These are phyloP conservation scores for Cryptococcus neoformans DNA, from an alignment of 1,284 basidiomycete genomes.

Conservation along the genomic window DNA sequence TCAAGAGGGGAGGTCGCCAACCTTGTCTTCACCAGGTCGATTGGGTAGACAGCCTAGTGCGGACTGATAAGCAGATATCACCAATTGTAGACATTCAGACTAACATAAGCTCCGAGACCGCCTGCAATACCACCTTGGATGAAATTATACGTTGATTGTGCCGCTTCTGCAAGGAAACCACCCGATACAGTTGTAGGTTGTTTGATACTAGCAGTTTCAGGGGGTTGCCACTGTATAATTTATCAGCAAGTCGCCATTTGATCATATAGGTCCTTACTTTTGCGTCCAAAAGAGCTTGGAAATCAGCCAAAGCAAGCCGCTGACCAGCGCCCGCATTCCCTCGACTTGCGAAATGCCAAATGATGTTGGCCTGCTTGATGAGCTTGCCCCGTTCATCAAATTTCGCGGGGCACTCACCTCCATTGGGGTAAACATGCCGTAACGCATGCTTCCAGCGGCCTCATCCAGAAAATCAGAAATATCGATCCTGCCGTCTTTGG, in stretches of 20 bases:
- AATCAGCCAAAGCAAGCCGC: conserved; percentile 77
- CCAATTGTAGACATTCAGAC: background rate
- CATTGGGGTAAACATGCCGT: conserved; percentile 91
- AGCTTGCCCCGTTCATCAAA: background rate
- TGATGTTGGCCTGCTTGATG: conserved; percentile 68
- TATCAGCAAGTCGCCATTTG: conserved; percentile 37
- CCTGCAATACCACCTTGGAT: conserved; percentile 88
- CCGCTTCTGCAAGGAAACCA: conserved; percentile 45
- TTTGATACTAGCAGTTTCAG: conserved; percentile 5
- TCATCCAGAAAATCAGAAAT: conserved; percentile 53
- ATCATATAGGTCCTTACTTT: conserved; percentile 26
- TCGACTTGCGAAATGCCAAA: conserved; percentile 91
- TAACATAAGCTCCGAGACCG: conserved; percentile 63
- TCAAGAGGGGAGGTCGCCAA: background rate
- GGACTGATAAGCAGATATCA: background rate
- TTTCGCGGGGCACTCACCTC: conserved; percentile 51
- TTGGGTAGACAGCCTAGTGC: conserved; percentile 59
- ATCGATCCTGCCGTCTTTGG: conserved; percentile 82
- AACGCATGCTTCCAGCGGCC: conserved; percentile 62
- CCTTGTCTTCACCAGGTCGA: conserved; percentile 63
- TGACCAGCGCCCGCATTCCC: conserved; percentile 58
- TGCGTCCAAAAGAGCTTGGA: conserved; percentile 77
- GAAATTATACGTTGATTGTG: conserved; percentile 79
- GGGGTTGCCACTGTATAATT: conserved; percentile 28
- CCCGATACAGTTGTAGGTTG: conserved; percentile 9